Base-by-base conservation (phyloP, 2,329 filamentous ascomycete species). In the Venturia effusa region DNA sequence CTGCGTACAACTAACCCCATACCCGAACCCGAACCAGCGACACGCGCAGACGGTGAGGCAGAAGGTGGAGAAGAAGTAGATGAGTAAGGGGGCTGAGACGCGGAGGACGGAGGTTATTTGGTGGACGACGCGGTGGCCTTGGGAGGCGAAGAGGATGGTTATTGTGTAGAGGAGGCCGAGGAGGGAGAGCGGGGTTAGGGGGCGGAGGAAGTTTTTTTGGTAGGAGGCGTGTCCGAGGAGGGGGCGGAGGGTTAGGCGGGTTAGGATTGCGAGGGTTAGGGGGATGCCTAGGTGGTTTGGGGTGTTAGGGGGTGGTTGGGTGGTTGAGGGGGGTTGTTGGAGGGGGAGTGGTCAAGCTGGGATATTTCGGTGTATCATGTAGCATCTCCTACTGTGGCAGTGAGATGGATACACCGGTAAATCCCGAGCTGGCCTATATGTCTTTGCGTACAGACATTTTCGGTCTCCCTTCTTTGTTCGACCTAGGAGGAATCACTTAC, bases 161-260 rank as follows among this genome's bases (percentile, higher is more conserved):
- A 96, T 94, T 0, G 91, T 96, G 77, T 92, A 96, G 0, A 96
- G 77, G 5, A 97, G 81, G 0, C 91, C 92, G 67, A 96, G 84
- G 1, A 96, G 80, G 0, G 89, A 93, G 80, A 84, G 88, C 0
- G 91, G 92, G 0, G 85, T 83, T 2, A 85, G 78, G 71, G 83
- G 86, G 40, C 81, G 83, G n/a, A 96, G 72, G 72, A 96, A 94
- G 3, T 82, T 79, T 2, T 78, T 72, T 43, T 90, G 80, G 71
- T 92, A 96, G 79, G 83, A 87, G 0, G 76, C 74, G 1, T 80
- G 73, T 3, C 85, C 83, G 4, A 82, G 72, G 0, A 86, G 51
- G 0, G 70, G 74, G 2, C 85, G 82, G 6, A 95, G 74, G 0
- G 72, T 70, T 66, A 92, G 79, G 0, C 92, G 83, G 0, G 90